Evolutionary conservation across 257 asterid genomes (phyloP).

Genomic region (Solanum infundibuliforme): DNA sequence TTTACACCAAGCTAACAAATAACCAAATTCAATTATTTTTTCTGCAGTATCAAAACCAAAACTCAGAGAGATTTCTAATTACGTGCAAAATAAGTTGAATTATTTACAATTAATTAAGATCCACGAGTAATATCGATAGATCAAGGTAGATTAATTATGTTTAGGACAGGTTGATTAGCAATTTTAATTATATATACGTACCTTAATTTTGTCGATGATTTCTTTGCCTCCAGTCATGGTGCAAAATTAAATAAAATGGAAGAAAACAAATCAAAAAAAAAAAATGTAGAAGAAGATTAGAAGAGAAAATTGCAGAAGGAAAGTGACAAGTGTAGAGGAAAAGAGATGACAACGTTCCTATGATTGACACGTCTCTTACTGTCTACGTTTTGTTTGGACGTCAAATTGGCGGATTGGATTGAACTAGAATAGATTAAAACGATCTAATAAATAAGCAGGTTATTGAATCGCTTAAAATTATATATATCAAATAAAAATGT

Average conservation of each 20-base stretch:
- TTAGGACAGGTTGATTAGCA: not conserved
- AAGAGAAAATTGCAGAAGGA: not conserved
- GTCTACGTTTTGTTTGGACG: not conserved
- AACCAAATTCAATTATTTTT: not conserved
- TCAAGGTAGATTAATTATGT: not conserved
- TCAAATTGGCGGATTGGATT: fast-evolving
- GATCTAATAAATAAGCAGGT: not conserved
- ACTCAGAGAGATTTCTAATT: not conserved
- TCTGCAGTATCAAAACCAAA: not conserved
- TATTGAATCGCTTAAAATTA: not conserved
- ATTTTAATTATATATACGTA: not conserved
- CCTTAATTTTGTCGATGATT: conserved; percentile 62
- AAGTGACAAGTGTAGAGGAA: conserved; percentile 2
- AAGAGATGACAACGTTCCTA: not conserved
- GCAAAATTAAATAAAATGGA: not conserved
- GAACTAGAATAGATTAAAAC: not conserved
- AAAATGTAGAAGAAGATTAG: not conserved
- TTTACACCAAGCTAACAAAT: not conserved
- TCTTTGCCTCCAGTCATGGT: conserved; percentile 40
- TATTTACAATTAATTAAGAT: not conserved
- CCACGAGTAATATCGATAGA: not conserved
- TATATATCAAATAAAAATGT: not conserved
- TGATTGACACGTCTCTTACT: conserved; percentile 12
- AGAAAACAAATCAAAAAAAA: too few species aligned
- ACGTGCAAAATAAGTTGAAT: not conserved